Conservation (phyloP, 2,329 filamentous ascomycete genomes). For the Fusarium brachygibbosum region DNA sequence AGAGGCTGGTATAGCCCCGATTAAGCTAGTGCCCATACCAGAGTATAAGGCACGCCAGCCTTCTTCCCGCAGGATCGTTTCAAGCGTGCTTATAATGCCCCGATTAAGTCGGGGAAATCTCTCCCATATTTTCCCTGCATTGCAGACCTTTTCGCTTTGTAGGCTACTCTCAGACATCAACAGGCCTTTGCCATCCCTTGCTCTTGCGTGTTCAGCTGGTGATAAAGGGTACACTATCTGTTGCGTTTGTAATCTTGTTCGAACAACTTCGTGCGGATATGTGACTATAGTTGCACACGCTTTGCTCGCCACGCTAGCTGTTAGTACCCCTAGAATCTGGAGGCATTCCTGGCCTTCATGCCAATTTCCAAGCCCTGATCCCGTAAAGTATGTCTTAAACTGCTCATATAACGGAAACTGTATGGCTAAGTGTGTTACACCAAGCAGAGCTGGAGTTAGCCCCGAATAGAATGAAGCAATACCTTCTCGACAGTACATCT, state of each 20-base stretch:
- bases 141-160: not conserved
- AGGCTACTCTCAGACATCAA: not conserved
- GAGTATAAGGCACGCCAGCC: constrained; percentile 2
- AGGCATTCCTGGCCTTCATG: not conserved
- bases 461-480: not conserved
- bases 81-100: not conserved
- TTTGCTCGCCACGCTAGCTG: constrained; percentile 2
- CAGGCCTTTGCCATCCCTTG: not conserved
- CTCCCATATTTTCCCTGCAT: not conserved
- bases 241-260: constrained; percentile 3
- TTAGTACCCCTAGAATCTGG: not conserved
- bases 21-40: constrained; percentile 4
- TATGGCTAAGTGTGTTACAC: not conserved
- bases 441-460: not conserved
- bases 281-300: not conserved
- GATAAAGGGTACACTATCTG: not conserved
- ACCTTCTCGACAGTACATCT: not conserved
- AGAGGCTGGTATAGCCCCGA: not conserved
- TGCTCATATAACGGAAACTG: not conserved
- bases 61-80: not conserved
- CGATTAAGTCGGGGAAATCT: not conserved
- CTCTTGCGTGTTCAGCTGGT: not conserved
- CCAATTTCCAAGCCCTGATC: not conserved
- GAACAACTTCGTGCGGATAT: constrained; percentile 6
- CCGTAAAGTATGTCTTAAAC: not conserved